A percentile compares a stretch with the other conserved stretches of the same genome.
These are phyloP conservation scores for Podila epicladia DNA, from an alignment of 192 early-diverging fungal species.

Conservation along the genomic window DNA sequence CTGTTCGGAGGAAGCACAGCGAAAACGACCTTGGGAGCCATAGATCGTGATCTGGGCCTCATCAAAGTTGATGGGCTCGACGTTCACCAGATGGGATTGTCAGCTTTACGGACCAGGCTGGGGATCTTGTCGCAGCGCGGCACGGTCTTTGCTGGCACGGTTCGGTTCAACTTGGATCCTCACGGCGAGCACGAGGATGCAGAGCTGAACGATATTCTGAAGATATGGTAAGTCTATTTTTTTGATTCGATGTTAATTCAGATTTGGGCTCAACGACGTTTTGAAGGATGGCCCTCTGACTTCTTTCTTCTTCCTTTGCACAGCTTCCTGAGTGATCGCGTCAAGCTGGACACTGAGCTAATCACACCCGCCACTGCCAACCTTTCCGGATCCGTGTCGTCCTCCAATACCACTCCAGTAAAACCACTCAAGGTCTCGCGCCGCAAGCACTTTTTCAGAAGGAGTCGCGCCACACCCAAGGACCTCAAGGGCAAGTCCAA, in stretches of 20 bases:
- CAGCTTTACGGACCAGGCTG: conserved; percentile 60
- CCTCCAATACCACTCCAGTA: background rate
- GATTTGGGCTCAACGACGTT: too few relatives aligned
- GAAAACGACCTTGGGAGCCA: background rate
- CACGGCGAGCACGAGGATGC: conserved; percentile 67
- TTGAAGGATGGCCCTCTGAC: too few relatives aligned
- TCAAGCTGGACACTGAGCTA: conserved; percentile 42
- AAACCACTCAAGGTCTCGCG: conserved; percentile 9
- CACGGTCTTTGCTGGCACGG: conserved; percentile 43
- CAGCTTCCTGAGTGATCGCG: conserved; percentile 40
- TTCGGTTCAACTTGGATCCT: conserved; percentile 80
- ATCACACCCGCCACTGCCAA: conserved; percentile 40
- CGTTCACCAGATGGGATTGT: conserved; percentile 63
- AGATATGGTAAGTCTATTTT: conserved; percentile 26
- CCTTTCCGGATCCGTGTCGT: background rate
- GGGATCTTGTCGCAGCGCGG: conserved; percentile 33
- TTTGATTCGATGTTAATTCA: too few relatives aligned
- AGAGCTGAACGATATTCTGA: conserved; percentile 75
- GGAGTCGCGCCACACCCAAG: conserved; percentile 6
- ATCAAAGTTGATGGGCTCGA: conserved; percentile 75
- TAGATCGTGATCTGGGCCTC: conserved; percentile 37
- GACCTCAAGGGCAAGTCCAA: conserved; percentile 24
- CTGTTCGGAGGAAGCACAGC: background rate
- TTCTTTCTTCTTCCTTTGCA: too few relatives aligned
- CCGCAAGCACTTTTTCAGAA: conserved; percentile 22